Evolutionary conservation across 1,284 basidiomycete species (phyloP), one percentile per base, ranked within the genome.

Genomic region (Ceratobasidium theobromae): DNA sequence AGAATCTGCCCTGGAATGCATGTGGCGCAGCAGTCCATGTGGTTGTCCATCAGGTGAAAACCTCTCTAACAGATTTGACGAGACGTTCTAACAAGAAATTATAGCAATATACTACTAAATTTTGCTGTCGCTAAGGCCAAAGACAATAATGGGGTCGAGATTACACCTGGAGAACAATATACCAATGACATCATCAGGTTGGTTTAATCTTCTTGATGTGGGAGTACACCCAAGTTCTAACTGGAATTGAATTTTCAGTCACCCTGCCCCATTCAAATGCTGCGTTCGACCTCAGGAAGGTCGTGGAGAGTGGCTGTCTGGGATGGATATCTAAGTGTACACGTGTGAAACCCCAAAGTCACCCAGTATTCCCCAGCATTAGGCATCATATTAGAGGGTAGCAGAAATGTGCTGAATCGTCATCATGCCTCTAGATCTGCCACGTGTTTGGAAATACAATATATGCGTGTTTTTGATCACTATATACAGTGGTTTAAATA

Each of bases 181-280:
- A 65, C 62, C 3, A 65, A 53, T 12, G 52, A 65, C n/a, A 53
- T 65, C 25, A 65, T 65, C 16, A 65, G 62, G 62, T 64, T 8
- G 23, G 62, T 49, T 16, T 9, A 21, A 11, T 32, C n/a, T 38
- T 16, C 16, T 38, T 38, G 35, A 8, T 23, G n/a, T 1, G 18
- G 25, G 28, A 12, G 4, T 23, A 25, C 12, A 18, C 14, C 23
- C 21, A 16, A 2, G 43, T 30, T 8, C 4, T 35, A 12, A 9
- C 4, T 48, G 30, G 12, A 23, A 53, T 48, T 11, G 6, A 4
- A 9, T 30, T 4, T 23, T 25, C 32, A 62, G 57, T 28, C 57
- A 62, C 21, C 57, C 57, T 21, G 46, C 48, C 3, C 57, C 57
- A 2, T 62, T 62, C 16, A 46, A 49, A 40, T 62, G 57, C 33